Evolutionary conservation across 2,329 filamentous ascomycete genomes (phyloP), one percentile per base, ranked within the genome.

Genomic region (Colletotrichum gloeosporioides): DNA sequence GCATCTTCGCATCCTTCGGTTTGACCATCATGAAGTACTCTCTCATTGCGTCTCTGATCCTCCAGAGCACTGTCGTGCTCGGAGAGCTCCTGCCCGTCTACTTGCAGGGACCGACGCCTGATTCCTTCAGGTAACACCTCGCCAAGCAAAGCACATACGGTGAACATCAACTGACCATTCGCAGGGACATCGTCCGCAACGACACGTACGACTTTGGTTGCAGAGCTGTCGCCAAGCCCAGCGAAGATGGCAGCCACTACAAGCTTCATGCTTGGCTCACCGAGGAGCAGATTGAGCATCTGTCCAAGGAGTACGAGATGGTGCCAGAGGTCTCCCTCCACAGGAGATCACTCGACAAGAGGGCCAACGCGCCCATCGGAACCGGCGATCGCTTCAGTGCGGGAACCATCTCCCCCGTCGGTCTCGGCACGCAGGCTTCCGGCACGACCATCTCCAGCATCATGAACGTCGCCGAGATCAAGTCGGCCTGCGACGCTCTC

Each of bases 401-500:
- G 25, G 77, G 77, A n/a, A 72, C 49, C 36, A 62, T 70, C 29
- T 76, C 75, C 0, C 84, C 85, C 4, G 72, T 78, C n/a, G 85
- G 84, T 29, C 71, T 85, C 7, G 82, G 83, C 13, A 78, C 82
- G 83, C 73, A 13, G 15, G 39, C 68, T 29, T 44, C 65, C 9
- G 55, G 73, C 4, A 71, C 55, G 34, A 81, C 81, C 34, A 84
- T 89, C 69, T 77, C 82, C 57, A 86, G 83, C 68, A 86, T 89
- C 79, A 84, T 90, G 80, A 90, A 86, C 65, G 81, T 85, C 49
- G 78, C 79, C 13, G 89, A 90, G 78, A 83, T 90, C 69, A 82
- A 83, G 61, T 86, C 86, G 3, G 88, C 85, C 2, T 82, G 89
- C 44, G 79, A 86, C 32, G 86, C 83, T 49, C 85, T 90, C 25